A percentile compares a stretch with the other conserved stretches of the same genome.
Evolutionary conservation across 2,329 filamentous ascomycete species (phyloP).

Genomic region (Aspergillus calidoustus): DNA sequence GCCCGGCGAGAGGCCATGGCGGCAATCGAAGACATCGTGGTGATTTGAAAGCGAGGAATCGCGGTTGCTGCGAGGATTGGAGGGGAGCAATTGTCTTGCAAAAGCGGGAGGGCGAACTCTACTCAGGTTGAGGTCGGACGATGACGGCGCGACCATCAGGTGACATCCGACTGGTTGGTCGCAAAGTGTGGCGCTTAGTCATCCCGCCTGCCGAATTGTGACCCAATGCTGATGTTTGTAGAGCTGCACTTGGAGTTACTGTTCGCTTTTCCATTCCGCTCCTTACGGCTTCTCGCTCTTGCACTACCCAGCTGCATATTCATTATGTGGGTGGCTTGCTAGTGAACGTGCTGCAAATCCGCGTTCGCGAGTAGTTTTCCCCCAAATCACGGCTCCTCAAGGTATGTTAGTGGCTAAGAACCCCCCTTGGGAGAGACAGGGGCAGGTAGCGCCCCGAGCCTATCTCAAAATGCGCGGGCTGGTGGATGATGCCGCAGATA

Average conservation of each 20-base stretch:
- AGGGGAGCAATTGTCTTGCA: constrained; percentile 16
- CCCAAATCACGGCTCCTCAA: constrained; percentile 9
- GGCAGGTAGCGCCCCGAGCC: neutral
- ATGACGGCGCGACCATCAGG: constrained; percentile 39
- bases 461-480: constrained; percentile 7
- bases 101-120: constrained; percentile 35
- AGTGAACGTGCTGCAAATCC: constrained; percentile 5
- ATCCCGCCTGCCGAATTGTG: constrained; percentile 5
- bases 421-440: constrained; percentile 10
- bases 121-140: constrained; percentile 30
- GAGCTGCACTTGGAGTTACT: neutral
- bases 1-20: constrained; percentile 48
- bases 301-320: constrained; percentile 6
- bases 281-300: constrained; percentile 6
- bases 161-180: constrained; percentile 30
- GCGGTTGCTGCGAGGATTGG: constrained; percentile 25
- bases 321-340: constrained; percentile 9
- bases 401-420: constrained; percentile 19
- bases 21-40: constrained; percentile 49
- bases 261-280: neutral
- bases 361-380: neutral
- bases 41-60: constrained; percentile 21
- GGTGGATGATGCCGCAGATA: constrained; percentile 5
- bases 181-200: constrained; percentile 25
- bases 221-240: constrained; percentile 2